Percentiles rank a stretch among this genome's conserved stretches.
These are phyloP conservation scores for Babjeviella inositovora DNA, from an alignment of 805 yeast genomes.

Conservation along the genomic window DNA sequence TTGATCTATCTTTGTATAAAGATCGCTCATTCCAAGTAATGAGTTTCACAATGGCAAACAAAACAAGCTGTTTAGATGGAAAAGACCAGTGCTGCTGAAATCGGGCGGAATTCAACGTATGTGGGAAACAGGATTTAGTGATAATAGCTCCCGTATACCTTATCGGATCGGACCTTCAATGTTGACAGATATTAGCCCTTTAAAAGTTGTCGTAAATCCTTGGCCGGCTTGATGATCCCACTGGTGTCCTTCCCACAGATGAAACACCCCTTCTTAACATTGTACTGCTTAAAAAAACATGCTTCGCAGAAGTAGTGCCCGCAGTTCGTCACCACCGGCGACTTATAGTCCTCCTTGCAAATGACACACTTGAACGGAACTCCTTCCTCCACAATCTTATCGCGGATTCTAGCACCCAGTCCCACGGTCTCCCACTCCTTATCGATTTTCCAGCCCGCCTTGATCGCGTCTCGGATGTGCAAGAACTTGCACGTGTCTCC, in stretches of 20 bases:
- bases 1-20: no score
- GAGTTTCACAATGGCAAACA: no score
- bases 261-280: constrained; percentile 27
- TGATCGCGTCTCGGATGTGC: constrained; percentile 79
- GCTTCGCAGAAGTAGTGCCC: constrained; percentile 46
- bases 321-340: constrained; percentile 45
- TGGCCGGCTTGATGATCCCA: constrained; percentile 42
- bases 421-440: constrained; percentile 52
- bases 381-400: constrained; percentile 6
- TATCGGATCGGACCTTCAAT: constrained; percentile 5
- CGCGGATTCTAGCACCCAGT: constrained; percentile 7
- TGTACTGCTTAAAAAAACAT: constrained; percentile 36
- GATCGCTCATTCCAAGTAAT: no score
- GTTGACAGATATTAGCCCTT: constrained; percentile 1
- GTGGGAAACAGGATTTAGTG: no score
- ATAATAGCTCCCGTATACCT: no score
- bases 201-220: constrained; percentile 8
- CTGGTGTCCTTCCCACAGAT: constrained; percentile 46
- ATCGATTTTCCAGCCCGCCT: constrained; percentile 46
- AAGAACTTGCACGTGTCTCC: constrained; percentile 95
- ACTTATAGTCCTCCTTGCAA: constrained; percentile 35
- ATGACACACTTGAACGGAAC: constrained; percentile 48
- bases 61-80: no score
- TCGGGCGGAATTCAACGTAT: no score
- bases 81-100: no score